Evolutionary conservation across 1,284 basidiomycete genomes (phyloP).

Genomic region (Anthracocystis panici-leucophaei): DNA sequence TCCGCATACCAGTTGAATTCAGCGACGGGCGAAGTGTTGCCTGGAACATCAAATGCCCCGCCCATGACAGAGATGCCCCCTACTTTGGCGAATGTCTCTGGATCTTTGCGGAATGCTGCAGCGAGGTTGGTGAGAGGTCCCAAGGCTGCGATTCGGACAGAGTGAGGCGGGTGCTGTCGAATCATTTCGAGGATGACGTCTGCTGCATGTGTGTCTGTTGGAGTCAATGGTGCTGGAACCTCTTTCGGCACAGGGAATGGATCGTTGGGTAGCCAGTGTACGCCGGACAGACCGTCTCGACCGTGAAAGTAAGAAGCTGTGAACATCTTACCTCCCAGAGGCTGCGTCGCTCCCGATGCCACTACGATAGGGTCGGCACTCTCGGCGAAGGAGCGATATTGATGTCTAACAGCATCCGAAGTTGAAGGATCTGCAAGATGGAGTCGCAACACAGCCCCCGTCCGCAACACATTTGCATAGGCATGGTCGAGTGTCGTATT

Average conservation of each 20-base stretch:
- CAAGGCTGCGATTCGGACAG: conserved; percentile 84
- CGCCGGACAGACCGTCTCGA: conserved; percentile 64
- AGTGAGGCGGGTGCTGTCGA: conserved; percentile 74
- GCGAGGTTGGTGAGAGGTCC: conserved; percentile 92
- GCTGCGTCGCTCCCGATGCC: conserved; percentile 69
- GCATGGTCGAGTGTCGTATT: conserved; percentile 71
- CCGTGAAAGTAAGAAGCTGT: conserved; percentile 81
- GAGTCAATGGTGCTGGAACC: conserved; percentile 64
- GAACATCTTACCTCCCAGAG: conserved; percentile 81
- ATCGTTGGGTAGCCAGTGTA: conserved; percentile 53
- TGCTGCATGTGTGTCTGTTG: conserved; percentile 73
- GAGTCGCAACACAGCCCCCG: conserved; percentile 77
- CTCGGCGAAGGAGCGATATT: conserved; percentile 31
- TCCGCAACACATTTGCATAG: conserved; percentile 73
- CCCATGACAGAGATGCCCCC: conserved; percentile 89
- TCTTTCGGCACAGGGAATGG: conserved; percentile 55
- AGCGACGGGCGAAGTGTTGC: conserved; percentile 77
- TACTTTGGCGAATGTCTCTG: conserved; percentile 74
- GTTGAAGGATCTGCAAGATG: conserved; percentile 76
- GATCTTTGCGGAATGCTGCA: conserved; percentile 76
- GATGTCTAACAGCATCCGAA: conserved; percentile 68
- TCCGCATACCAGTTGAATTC: conserved; percentile 95
- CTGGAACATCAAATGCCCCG: conserved; percentile 92
- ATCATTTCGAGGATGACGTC: conserved; percentile 81
- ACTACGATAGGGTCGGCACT: conserved; percentile 42